These are phyloP conservation scores for Aegilops umbellulata DNA, from an alignment of 176 grass and related monocot genomes.

Conservation along the genomic window DNA sequence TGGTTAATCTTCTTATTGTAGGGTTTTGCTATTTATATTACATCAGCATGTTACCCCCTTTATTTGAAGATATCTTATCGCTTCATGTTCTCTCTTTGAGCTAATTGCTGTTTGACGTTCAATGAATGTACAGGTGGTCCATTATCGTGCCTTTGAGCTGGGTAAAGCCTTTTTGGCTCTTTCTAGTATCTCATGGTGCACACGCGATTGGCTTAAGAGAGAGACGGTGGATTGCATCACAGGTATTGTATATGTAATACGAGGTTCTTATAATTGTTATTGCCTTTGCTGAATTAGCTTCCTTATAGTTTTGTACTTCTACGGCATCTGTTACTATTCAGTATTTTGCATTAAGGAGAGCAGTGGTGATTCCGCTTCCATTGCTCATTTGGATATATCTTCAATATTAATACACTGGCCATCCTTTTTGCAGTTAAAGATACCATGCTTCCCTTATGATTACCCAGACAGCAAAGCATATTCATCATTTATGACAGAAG, in stretches of 20 bases:
- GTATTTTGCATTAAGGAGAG: not conserved
- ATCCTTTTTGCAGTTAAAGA: constrained; percentile 47
- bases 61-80: constrained; percentile 3
- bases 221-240: constrained; percentile 73
- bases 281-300: constrained; percentile 22
- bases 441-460: constrained; percentile 88
- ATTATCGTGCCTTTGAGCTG: constrained; percentile 85
- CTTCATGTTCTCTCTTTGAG: constrained; percentile 10
- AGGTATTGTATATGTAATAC: constrained; percentile 47
- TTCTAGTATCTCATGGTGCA: constrained; percentile 63
- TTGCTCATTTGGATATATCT: constrained; percentile 17
- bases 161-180: constrained; percentile 83
- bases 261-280: not conserved
- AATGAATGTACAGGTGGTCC: constrained; percentile 65
- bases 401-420: not conserved
- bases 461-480: constrained; percentile 84
- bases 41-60: not conserved
- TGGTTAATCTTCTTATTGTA: not conserved
- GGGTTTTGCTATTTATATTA: constrained; percentile 17
- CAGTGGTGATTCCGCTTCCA: not conserved
- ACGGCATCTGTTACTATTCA: constrained; percentile 1
- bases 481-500: constrained; percentile 44
- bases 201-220: constrained; percentile 81
- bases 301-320: not conserved
- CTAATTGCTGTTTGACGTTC: constrained; percentile 7